Base-by-base conservation (phyloP, 441 rosid species). In the Aleurites moluccanus region DNA sequence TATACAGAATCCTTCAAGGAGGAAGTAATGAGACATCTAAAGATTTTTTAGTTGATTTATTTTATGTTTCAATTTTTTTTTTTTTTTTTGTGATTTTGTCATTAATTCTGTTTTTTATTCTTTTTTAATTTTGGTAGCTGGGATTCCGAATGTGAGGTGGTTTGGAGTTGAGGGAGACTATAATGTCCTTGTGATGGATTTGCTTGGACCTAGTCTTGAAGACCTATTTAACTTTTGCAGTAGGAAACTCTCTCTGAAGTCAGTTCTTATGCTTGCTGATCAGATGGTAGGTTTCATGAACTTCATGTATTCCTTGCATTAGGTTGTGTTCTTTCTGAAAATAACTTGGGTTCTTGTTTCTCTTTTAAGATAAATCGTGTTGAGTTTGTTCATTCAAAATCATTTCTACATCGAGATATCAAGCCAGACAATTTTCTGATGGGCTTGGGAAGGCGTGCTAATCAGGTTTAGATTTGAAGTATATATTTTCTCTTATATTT, bases 361-460 rank as follows among this genome's bases (percentile, higher is more conserved):
- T 66, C 10, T 33, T 82, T 23, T 64, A 80, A 94, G 99, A 92
- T 94, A 75, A 92, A 92, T 73, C 94, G 99, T 69, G 96, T 92
- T 40, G 99, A 94, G 85, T 90, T 65, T 78, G 87, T 90, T 76
- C 98, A 92, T 78, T 88, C 99, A 0, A 94, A 92, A 81, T 92
- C 99, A 75, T 92, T 92, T 85, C 94, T 92, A 23, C 98, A 94
- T 84, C 92, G 99, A 77, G 99, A 94, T 85, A 90, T 92, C 79
- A 94, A 94, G 84, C 98, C 99, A 23, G 99, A 94, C 84, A 94
- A 94, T 81, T 94, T 94, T 67, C 94, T 94, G 20, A 94, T 92
- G 97, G 99, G 99, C 16, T 82, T 95, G 80, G 99, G 99, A 78
- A 84, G 95, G 80, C 96, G 97, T 15, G 98, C 98, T n/a, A 95